Evolutionary conservation across 1,284 basidiomycete genomes (phyloP), one percentile per base, ranked within the genome.

Genomic region (Cystobasidium slooffiae): DNA sequence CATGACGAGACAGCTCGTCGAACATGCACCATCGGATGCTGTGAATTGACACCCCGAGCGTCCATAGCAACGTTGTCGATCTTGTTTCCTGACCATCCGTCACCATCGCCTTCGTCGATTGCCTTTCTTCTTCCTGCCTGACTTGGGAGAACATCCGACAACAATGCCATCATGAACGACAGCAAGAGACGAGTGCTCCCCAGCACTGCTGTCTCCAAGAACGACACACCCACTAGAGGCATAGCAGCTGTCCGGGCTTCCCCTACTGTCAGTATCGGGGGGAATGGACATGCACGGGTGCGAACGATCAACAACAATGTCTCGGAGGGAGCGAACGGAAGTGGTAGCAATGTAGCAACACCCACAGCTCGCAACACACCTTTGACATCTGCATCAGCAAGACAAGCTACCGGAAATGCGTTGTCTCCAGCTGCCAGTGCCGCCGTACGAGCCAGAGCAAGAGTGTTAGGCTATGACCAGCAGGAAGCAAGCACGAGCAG

Each of bases 151-250:
- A 12, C 49, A 12, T 39, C 46, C 31, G 39, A 9, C 44, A 39
- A 68, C 20, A 22, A 72, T 72, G 69, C 58, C 39, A 64, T n/a
- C 22, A 72, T 72, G 69, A 53, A 49, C 64, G 69, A 72, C 59
- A 31, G 31, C 31, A 63, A 64, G 69, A 44, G 69, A 39, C 69
- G 69, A 18, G 69, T 72, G 31, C 59, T 72, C 37, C 56, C 22
- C 44, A 46, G 68, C 56, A 46, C 55, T n/a, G 24, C 22, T 44
- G 51, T 47, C 5, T 8, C 64, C 64, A 66, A 53, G 24, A 66
- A 66, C 43, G 64, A 66, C 18, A 66, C 64, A 6, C 64, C 64
- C 4, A 52, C 64, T 7, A 14, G 64, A 18, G 51, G 24, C 9
- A 49, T 53, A n/a, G 49, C 64, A 31, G 44, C 46, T 41, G 37